phyloP scores from a whole-genome alignment of 139 green algal species.

The Spirogloea muscicola region DNA sequence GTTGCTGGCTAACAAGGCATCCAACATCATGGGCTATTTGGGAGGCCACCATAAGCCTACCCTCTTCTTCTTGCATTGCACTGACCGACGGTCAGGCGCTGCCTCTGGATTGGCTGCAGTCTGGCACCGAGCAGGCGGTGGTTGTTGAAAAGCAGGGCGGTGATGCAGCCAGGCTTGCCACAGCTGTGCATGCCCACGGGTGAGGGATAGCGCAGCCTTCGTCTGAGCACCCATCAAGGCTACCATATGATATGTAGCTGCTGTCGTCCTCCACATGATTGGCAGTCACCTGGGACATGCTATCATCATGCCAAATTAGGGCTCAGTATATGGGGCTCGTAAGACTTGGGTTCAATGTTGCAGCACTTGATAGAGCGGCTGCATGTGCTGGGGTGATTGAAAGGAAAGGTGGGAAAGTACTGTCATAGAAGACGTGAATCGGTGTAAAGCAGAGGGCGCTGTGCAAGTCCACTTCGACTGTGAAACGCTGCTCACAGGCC shows the following conservation, averaged over 20 bases:
- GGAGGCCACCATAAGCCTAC: no score
- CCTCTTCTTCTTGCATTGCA: no score
- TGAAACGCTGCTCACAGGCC: constrained; percentile 11
- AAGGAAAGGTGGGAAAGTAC: no score
- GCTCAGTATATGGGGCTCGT: not conserved
- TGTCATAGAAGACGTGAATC: no score
- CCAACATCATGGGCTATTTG: no score
- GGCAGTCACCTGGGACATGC: not conserved
- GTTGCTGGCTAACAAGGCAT: no score
- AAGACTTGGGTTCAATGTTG: not conserved
- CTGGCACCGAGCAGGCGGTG: not conserved
- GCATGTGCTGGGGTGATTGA: no score
- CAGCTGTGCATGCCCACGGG: constrained; percentile 10
- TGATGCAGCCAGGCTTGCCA: constrained; percentile 6
- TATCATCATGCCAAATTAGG: constrained; percentile 5
- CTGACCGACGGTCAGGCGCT: no score
- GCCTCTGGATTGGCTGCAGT: no score
- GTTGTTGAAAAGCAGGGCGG: constrained; percentile 14
- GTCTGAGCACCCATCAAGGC: not conserved
- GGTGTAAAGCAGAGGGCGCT: not conserved
- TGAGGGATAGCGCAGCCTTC: not conserved
- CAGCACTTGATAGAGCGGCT: not conserved
- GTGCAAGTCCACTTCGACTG: constrained; percentile 10
- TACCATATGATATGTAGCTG: not conserved
- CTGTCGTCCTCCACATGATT: not conserved